Evolutionary conservation across 805 yeast genomes (phyloP).

Genomic region (Sugiyamaella boreocaroliniensis): DNA sequence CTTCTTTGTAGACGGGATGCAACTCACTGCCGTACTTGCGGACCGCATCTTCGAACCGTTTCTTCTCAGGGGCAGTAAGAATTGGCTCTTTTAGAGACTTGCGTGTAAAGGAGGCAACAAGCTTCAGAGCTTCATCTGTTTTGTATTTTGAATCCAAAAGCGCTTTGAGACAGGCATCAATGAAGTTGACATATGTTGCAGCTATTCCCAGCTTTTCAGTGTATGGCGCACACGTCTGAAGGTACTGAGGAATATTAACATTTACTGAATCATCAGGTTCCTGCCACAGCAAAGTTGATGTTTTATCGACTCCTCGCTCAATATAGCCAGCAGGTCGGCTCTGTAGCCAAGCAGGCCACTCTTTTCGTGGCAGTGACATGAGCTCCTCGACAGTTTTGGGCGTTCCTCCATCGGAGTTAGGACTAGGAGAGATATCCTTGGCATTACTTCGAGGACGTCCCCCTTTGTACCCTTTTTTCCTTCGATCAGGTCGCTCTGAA

Average conservation of each 20-base stretch:
- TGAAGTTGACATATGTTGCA: slow-evolving; percentile 70
- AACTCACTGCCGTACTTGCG: slow-evolving; percentile 69
- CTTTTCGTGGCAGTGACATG: slow-evolving; percentile 29
- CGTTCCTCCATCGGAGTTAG: background rate
- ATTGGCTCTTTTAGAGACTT: slow-evolving; percentile 70
- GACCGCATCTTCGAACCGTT: slow-evolving; percentile 69
- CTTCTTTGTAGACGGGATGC: slow-evolving; percentile 62
- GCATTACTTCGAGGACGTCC: slow-evolving; percentile 13
- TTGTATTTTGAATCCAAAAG: slow-evolving; percentile 50
- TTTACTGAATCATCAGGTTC: slow-evolving; percentile 16
- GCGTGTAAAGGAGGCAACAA: slow-evolving; percentile 46
- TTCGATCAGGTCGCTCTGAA: slow-evolving; percentile 26
- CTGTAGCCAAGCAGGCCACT: slow-evolving; percentile 69
- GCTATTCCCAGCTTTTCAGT: slow-evolving; percentile 51
- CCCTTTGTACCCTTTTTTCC: slow-evolving; percentile 19
- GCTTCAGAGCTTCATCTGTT: slow-evolving; percentile 40
- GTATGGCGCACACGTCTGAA: slow-evolving; percentile 47
- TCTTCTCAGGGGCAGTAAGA: slow-evolving; percentile 54
- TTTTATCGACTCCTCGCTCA: slow-evolving; percentile 72
- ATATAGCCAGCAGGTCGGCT: slow-evolving; percentile 73
- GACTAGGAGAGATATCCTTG: background rate
- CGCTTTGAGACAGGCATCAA: slow-evolving; percentile 61
- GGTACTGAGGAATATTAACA: slow-evolving; percentile 43
- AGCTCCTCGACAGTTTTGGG: slow-evolving; percentile 12
- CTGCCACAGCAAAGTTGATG: slow-evolving; percentile 62